Conservation (phyloP, 1,139 yeast genomes). For the Zygosaccharomyces sapae region DNA sequence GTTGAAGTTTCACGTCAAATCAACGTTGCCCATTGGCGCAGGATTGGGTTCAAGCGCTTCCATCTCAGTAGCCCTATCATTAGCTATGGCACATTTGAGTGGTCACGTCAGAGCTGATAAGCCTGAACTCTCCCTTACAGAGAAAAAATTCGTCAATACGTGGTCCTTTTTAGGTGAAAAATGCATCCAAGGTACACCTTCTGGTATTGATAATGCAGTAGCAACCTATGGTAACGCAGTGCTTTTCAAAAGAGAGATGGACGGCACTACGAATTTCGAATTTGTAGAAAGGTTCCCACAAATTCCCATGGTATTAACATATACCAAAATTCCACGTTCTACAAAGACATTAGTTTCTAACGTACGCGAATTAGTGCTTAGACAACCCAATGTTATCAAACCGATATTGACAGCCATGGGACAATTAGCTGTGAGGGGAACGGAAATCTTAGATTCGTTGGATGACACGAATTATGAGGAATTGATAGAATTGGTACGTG, state of each 20-base stretch:
- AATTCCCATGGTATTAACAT: conserved; percentile 68
- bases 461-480: conserved; percentile 35
- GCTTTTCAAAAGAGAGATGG: conserved; percentile 59
- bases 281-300: conserved; percentile 55
- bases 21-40: conserved; percentile 93
- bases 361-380: conserved; percentile 55
- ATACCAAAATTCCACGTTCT: conserved; percentile 81
- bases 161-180: conserved; percentile 95
- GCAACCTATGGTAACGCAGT: conserved; percentile 97
- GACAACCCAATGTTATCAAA: conserved; percentile 51
- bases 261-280: conserved; percentile 27
- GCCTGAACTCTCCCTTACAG: conserved; percentile 37
- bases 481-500: conserved; percentile 63
- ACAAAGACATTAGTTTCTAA: conserved; percentile 79
- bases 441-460: conserved; percentile 29
- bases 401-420: conserved; percentile 71
- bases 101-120: conserved; percentile 43
- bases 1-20: conserved; percentile 60
- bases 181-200: conserved; percentile 94
- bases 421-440: conserved; percentile 60
- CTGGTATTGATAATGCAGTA: conserved; percentile 95
- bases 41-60: conserved; percentile 96
- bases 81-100: conserved; percentile 66
- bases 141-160: conserved; percentile 61
- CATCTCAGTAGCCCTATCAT: conserved; percentile 75